These are phyloP conservation scores for Sarocladium oryzae DNA, from an alignment of 2,329 filamentous ascomycete genomes.

Conservation along the genomic window DNA sequence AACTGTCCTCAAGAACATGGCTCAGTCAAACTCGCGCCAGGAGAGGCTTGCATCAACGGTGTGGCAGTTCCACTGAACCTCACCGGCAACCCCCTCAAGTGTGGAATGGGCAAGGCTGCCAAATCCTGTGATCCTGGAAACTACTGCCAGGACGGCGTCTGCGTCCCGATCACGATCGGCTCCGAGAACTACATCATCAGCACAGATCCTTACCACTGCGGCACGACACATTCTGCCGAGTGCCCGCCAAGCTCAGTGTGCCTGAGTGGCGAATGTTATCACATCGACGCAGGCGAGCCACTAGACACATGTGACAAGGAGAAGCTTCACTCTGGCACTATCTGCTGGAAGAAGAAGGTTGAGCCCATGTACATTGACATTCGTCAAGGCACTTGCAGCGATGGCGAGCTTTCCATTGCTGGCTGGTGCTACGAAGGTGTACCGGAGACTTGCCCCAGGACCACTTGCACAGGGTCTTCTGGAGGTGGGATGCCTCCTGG, in stretches of 20 bases:
- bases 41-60: conserved; percentile 4
- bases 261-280: background rate
- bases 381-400: background rate
- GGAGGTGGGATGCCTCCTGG: too few species aligned
- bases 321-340: background rate
- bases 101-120: background rate
- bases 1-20: background rate
- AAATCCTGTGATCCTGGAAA: conserved; percentile 1
- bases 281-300: background rate
- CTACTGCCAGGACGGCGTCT: background rate
- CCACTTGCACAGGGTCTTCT: too few species aligned
- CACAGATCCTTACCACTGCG: conserved; percentile 7
- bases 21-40: background rate
- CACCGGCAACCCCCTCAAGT: background rate
- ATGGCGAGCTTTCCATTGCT: background rate
- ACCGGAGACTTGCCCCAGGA: background rate
- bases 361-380: conserved; percentile 2
- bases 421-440: background rate
- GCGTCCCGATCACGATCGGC: background rate
- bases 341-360: background rate
- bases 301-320: background rate
- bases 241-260: background rate
- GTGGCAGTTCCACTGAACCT: background rate
- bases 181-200: background rate
- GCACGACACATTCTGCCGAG: background rate